Evolutionary conservation across 768 basidiomycete genomes (phyloP).

Genomic region (Collybiopsis confluens): DNA sequence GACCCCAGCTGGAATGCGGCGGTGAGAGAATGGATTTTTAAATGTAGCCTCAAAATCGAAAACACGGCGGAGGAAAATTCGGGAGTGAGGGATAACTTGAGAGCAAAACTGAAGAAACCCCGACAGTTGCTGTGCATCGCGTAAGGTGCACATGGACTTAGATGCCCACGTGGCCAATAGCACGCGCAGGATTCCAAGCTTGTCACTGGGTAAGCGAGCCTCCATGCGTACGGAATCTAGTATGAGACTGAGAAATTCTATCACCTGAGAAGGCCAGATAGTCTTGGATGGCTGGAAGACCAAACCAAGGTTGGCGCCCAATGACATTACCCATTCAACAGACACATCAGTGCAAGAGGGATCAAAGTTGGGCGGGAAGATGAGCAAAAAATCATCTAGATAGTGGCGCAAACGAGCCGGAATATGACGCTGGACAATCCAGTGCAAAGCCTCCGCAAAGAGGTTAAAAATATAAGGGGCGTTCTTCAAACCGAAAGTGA

Average conservation of each 20-base stretch:
- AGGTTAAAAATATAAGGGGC: constrained; percentile 38
- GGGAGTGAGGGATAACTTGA: constrained; percentile 27
- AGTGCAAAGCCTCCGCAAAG: constrained; percentile 35
- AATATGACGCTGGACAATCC: constrained; percentile 32
- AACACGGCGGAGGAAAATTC: constrained; percentile 23
- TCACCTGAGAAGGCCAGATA: constrained; percentile 14
- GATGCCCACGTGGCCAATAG: constrained; percentile 20
- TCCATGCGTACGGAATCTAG: constrained; percentile 23
- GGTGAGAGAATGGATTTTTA: constrained; percentile 13
- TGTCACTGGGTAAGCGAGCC: constrained; percentile 26
- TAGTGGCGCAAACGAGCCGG: constrained; percentile 27
- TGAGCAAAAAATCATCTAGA: constrained; percentile 31
- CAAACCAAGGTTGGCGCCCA: constrained; percentile 24
- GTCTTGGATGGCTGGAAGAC: constrained; percentile 24
- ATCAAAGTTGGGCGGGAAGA: constrained; percentile 15
- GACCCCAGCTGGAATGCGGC: constrained; percentile 19
- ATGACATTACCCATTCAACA: constrained; percentile 24
- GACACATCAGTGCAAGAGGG: constrained; percentile 10
- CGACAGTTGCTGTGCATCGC: constrained; percentile 25
- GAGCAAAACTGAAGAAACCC: constrained; percentile 31
- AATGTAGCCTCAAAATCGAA: constrained; percentile 25
- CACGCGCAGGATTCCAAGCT: constrained; percentile 20
- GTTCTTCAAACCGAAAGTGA: constrained; percentile 27
- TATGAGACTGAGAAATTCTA: constrained; percentile 26
- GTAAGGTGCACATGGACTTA: constrained; percentile 15